Percentiles rank a stretch among this genome's conserved stretches.
phyloP scores from a whole-genome alignment of 148 eudicot species.

The Pharnaceum exiguum region DNA sequence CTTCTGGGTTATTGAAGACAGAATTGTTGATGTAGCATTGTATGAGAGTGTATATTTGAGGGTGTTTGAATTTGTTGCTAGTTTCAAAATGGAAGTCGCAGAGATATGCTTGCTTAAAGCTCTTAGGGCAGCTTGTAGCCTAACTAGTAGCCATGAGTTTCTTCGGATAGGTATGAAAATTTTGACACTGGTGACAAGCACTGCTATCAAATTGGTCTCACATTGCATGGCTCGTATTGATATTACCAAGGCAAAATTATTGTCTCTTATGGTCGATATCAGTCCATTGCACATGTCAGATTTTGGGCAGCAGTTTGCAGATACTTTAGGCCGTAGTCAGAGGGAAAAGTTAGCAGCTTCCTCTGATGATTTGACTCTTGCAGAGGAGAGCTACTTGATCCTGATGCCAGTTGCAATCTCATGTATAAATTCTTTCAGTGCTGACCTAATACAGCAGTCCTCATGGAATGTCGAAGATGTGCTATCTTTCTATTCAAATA shows the following conservation, averaged over 20 bases:
- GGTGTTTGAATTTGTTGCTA: slow-evolving; percentile 39
- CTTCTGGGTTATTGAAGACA: slow-evolving; percentile 30
- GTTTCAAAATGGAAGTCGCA: slow-evolving; percentile 44
- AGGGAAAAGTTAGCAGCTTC: slow-evolving; percentile 16
- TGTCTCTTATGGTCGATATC: slow-evolving; percentile 45
- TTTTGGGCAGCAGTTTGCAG: slow-evolving; percentile 56
- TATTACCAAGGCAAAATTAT: slow-evolving; percentile 49
- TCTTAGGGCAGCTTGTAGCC: slow-evolving; percentile 36
- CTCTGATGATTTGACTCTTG: slow-evolving; percentile 21
- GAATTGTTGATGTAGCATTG: slow-evolving; percentile 31
- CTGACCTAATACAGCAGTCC: slow-evolving; percentile 31
- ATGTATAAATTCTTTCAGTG: slow-evolving; percentile 36
- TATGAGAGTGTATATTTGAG: slow-evolving; percentile 56
- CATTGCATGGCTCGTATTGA: slow-evolving; percentile 45
- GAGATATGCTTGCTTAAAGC: slow-evolving; percentile 74
- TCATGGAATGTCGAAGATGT: slow-evolving; percentile 25
- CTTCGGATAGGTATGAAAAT: slow-evolving; percentile 45
- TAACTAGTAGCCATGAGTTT: slow-evolving; percentile 24
- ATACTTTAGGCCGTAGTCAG: slow-evolving; percentile 24
- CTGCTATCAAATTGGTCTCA: slow-evolving; percentile 50
- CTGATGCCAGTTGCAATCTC: slow-evolving; percentile 69
- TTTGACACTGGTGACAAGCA: slow-evolving; percentile 45
- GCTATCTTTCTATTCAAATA: slow-evolving; percentile 39
- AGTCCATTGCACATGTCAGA: slow-evolving; percentile 69
- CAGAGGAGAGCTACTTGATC: slow-evolving; percentile 53